Percentiles rank a stretch among this genome's conserved stretches.
Conservation (phyloP, 2,329 filamentous ascomycete genomes). For the Diaporthe vexans region DNA sequence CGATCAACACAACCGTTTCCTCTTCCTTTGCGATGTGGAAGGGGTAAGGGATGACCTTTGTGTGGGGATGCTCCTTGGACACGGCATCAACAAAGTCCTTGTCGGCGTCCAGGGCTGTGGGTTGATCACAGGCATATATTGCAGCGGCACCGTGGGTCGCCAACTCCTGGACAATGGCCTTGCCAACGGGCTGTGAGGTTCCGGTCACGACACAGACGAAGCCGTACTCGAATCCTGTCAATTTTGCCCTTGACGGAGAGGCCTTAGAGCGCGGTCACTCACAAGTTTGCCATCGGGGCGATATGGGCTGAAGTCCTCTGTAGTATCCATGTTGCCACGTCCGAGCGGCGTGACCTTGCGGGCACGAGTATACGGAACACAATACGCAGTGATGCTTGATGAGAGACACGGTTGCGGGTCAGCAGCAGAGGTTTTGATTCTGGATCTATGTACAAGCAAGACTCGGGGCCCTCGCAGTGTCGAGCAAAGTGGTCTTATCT, state of each 20-base stretch:
- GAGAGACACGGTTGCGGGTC: background rate
- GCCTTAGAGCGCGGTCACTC: constrained; percentile 45
- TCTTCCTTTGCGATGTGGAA: constrained; percentile 71
- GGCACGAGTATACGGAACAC: background rate
- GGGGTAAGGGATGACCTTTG: constrained; percentile 73
- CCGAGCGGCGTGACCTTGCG: constrained; percentile 15
- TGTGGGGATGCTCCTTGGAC: constrained; percentile 63
- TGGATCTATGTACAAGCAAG: background rate
- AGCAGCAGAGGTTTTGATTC: background rate
- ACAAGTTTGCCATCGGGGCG: constrained; percentile 70
- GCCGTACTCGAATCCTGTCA: constrained; percentile 63
- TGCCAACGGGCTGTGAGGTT: constrained; percentile 71
- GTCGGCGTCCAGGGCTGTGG: constrained; percentile 56
- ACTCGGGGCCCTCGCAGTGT: background rate
- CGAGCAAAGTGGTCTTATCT: constrained; percentile 4
- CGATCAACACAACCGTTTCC: constrained; percentile 71
- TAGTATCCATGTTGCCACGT: constrained; percentile 47
- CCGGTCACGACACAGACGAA: constrained; percentile 76
- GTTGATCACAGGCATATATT: constrained; percentile 70
- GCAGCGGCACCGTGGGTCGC: constrained; percentile 76
- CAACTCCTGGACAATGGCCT: constrained; percentile 71
- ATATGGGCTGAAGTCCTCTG: constrained; percentile 69
- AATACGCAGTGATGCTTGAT: background rate
- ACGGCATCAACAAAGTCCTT: constrained; percentile 57
- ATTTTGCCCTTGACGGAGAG: background rate